A percentile compares a stretch with the other conserved stretches of the same genome.
Evolutionary conservation across 75 land plant species (phyloP).

Genomic region (Gnetum montanum): DNA sequence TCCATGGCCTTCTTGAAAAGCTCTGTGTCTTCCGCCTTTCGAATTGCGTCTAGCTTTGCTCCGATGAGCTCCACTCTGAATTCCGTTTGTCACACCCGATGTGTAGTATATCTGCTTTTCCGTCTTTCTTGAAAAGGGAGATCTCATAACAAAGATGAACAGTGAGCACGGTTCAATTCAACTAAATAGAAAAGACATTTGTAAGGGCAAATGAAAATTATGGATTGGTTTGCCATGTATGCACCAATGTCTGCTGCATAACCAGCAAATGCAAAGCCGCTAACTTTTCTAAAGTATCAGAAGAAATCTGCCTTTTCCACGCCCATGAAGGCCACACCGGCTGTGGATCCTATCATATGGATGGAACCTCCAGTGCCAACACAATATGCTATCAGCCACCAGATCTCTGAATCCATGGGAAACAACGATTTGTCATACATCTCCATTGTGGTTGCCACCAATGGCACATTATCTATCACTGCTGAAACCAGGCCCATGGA

Average conservation of each 20-base stretch:
- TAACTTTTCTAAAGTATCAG: conserved; percentile 94
- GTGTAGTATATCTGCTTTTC: too few relatives aligned
- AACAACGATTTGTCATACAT: conserved; percentile 79
- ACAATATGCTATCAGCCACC: conserved; percentile 93
- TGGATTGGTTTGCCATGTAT: conserved; percentile 59
- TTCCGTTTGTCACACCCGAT: too few relatives aligned
- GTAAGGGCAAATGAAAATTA: too few relatives aligned
- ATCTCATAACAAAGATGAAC: too few relatives aligned
- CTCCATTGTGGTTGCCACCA: conserved; percentile 98
- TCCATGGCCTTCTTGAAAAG: conserved; percentile 92
- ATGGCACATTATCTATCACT: conserved; percentile 89
- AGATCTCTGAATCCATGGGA: conserved; percentile 85
- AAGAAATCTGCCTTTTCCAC: conserved; percentile 98
- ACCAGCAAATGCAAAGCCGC: conserved; percentile 94
- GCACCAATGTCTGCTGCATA: conserved; percentile 79
- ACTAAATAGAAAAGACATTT: conserved; percentile 53
- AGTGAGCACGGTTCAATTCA: too few relatives aligned
- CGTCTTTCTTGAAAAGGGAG: too few relatives aligned
- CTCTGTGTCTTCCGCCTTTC: conserved; percentile 87
- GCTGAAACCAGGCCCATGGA: conserved; percentile 88
- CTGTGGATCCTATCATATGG: conserved; percentile 94
- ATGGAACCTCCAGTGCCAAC: conserved; percentile 99
- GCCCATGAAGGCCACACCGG: conserved; percentile 98
- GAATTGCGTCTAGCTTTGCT: conserved; percentile 87
- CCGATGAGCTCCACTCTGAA: conserved; percentile 84